Evolutionary conservation across 2,329 filamentous ascomycete species (phyloP), one percentile per base, ranked within the genome.

Genomic region (Chaetomium sp.): DNA sequence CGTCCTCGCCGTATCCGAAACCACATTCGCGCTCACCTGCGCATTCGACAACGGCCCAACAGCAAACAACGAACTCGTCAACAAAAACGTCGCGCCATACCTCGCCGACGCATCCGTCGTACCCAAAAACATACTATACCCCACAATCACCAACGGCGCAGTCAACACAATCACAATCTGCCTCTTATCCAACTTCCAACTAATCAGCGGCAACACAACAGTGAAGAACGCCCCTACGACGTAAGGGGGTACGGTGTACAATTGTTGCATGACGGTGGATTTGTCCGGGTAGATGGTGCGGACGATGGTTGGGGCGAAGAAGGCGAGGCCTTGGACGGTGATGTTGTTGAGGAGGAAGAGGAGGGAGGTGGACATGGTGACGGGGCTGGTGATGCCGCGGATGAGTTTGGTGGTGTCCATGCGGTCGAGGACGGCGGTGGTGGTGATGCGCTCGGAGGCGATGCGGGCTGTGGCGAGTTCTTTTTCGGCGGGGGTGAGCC

Each of bases 301-400:
- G 43, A 89, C 83, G 59, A 90, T 88, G 0, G 85, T 89, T 0
- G 86, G 86, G 0, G 80, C 71, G 70, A 89, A 90, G 75, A 88
- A 88, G 2, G 82, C 82, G 1, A 89, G 74, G 4, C 86, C 86
- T 65, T 88, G 84, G 1, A 89, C 86, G 0, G 86, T 89, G 66
- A 89, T 81, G 69, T 85, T 86, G 73, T 84, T 74, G 55, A 87
- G 75, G 1, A 86, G 69, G 70, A 86, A 86, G 59, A 86, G 78
- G 59, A 81, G 68, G 0, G 80, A 68, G 0, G 79, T 85, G 0
- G 69, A 56, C 3, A 73, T 55, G 2, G 68, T 69, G 7, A 86
- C 76, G 0, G 86, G 86, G 61, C 77, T 84, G 66, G 82, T 77
- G 60, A 88, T 82, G 6, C 86, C 87, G 4, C 76, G 74, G 42